Conservation (phyloP, 2,329 filamentous ascomycete genomes). For the Phaeosphaeriaceae sp. region DNA sequence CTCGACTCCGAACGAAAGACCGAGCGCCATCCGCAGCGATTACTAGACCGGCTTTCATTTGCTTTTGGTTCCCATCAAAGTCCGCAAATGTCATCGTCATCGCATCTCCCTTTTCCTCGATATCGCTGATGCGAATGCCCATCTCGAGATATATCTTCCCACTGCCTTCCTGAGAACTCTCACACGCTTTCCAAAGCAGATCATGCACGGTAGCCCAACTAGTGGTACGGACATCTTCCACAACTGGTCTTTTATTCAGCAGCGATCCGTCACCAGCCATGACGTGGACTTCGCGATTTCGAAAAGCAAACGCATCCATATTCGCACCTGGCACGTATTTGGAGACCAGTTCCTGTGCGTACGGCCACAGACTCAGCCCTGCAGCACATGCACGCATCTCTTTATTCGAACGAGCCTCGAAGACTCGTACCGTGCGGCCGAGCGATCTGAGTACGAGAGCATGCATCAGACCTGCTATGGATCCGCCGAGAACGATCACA, state of each 20-base stretch:
- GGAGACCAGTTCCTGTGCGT: slow-evolving; percentile 18
- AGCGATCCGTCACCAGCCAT: slow-evolving; percentile 14
- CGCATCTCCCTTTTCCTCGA: background rate
- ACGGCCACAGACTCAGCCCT: slow-evolving; percentile 21
- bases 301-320: slow-evolving; percentile 12
- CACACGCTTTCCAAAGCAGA: slow-evolving; percentile 13
- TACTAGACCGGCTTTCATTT: slow-evolving; percentile 8
- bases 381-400: slow-evolving; percentile 22
- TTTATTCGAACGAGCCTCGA: slow-evolving; percentile 16
- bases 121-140: slow-evolving; percentile 6
- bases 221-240: slow-evolving; percentile 14
- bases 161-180: slow-evolving; percentile 2
- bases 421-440: slow-evolving; percentile 17
- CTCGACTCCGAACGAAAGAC: slow-evolving; percentile 14
- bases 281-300: slow-evolving; percentile 14
- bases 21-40: slow-evolving; percentile 27
- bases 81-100: background rate
- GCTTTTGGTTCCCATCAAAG: background rate
- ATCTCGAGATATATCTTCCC: slow-evolving; percentile 6
- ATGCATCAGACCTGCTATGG: slow-evolving; percentile 28
- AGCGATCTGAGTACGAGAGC: slow-evolving; percentile 24
- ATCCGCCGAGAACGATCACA: slow-evolving; percentile 19
- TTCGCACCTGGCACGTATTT: slow-evolving; percentile 12
- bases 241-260: slow-evolving; percentile 5
- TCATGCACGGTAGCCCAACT: slow-evolving; percentile 23